Conservation (phyloP, 176 grass and related monocot species). For the Urochloa ruziziensis region DNA sequence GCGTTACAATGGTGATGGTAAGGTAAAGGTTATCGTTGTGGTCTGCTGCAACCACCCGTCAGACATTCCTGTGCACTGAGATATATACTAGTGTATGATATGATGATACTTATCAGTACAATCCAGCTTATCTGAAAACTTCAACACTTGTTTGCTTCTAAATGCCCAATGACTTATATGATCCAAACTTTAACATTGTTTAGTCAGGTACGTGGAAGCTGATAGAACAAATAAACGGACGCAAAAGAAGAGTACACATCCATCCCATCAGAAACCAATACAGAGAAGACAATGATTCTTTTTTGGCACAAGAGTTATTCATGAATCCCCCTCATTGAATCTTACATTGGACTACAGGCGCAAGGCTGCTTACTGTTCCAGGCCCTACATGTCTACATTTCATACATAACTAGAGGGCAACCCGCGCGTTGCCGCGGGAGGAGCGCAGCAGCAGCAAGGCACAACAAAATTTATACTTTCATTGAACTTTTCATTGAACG, state of each 20-base stretch:
- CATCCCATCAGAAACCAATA: not conserved
- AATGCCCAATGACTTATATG: slow-evolving; percentile 10
- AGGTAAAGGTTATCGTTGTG: not conserved
- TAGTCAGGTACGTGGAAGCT: not conserved
- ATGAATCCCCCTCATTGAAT: not conserved
- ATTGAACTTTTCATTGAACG: no score
- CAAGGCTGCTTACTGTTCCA: no score
- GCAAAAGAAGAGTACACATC: not conserved
- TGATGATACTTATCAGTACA: not conserved
- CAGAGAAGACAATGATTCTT: not conserved
- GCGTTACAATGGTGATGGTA: no score
- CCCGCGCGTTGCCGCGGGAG: no score
- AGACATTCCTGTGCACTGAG: not conserved
- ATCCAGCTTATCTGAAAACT: slow-evolving; percentile 33
- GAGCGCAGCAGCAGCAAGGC: no score
- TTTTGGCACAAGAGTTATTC: not conserved
- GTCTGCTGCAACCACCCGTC: not conserved
- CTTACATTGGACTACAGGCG: not conserved
- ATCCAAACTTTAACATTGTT: slow-evolving; percentile 11
- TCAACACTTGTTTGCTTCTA: slow-evolving; percentile 4
- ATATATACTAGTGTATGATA: not conserved
- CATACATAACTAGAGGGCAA: no score
- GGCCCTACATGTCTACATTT: no score
- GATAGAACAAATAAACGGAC: no score
- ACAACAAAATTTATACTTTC: no score